Evolutionary conservation across 2,329 filamentous ascomycete species (phyloP), one percentile per base, ranked within the genome.

Genomic region (Botryotinia globosa): DNA sequence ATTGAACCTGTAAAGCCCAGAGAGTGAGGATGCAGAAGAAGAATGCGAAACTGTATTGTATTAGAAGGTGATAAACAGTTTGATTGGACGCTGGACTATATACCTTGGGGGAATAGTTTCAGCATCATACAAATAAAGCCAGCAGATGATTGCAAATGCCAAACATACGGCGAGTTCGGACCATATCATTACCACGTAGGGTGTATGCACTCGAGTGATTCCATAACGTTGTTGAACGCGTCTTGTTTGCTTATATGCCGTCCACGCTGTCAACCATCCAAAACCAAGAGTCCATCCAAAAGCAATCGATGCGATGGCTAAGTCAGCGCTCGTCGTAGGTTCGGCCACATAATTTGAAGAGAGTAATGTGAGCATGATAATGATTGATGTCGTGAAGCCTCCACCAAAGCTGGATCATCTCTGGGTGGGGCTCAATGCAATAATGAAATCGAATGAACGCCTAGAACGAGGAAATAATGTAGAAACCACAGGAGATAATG

Each of bases 131-230:
- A 71, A 14, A 48, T 71, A 48, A 48, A 71, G 9, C 69, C 69
- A 71, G 32, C 37, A 44, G 32, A 84, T 73, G 16, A 85, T 76
- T 9, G 80, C 79, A 67, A 85, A 83, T 14, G 76, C 75, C 0
- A 83, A 37, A 68, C 83, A 85, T 18, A 82, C 82, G 1, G 80
- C 6, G 7, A 85, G 81, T 70, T 86, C 84, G 25, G 81, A 79
- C 84, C 85, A 86, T 44, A 71, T 66, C 69, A 71, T 71, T 9
- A 71, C 39, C 9, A 71, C 62, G 20, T 71, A 85, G 7, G 79
- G 75, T 32, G 79, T 82, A 54, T 81, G 76, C 18, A 79, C 78
- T 42, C 69, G 74, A n/a, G 75, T 74, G 39, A 69, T 61, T 25
- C 79, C 77, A 73, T 80, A 81, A 62, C 81, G 78, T 48, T 76